Conservation (phyloP, 2,329 filamentous ascomycete species). For the Cordyceps militaris region DNA sequence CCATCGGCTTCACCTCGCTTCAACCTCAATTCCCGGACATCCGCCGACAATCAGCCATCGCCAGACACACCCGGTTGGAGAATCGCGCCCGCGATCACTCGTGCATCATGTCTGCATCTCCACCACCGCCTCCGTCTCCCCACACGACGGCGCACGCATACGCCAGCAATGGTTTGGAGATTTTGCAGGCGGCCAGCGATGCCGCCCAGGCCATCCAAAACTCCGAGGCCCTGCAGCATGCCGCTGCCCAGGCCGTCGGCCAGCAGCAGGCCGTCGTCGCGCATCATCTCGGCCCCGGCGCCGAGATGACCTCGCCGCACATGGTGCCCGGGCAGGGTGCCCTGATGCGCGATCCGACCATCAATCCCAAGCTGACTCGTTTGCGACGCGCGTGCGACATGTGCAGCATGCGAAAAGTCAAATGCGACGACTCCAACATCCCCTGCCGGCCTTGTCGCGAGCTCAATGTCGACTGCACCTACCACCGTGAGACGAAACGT, state of each 20-base stretch:
- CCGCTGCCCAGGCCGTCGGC: conserved; percentile 30
- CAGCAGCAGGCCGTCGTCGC: conserved; percentile 21
- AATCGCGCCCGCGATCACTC: conserved; percentile 12
- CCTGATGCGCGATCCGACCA: conserved; percentile 31
- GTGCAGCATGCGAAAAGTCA: conserved; percentile 56
- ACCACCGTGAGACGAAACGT: conserved; percentile 49
- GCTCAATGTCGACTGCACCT: conserved; percentile 52
- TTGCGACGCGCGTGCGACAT: conserved; percentile 54
- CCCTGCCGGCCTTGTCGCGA: conserved; percentile 51
- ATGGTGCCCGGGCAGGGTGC: conserved; percentile 17
- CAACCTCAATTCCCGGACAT: conserved; percentile 33
- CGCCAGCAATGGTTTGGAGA: conserved; percentile 39
- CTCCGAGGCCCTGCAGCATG: conserved; percentile 32
- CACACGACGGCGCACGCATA: conserved; percentile 34
- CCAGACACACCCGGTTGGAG: conserved; percentile 16
- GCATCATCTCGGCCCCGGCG: conserved; percentile 13
- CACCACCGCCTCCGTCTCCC: conserved; percentile 18
- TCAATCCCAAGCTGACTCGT: conserved; percentile 47
- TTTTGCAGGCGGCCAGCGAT: conserved; percentile 39
- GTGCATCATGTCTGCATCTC: conserved; percentile 21
- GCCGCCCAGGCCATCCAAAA: conserved; percentile 35
- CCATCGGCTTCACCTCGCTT: conserved; percentile 34
- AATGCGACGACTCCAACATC: conserved; percentile 50
- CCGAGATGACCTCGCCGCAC: conserved; percentile 20
- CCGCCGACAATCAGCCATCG: conserved; percentile 38